These are phyloP conservation scores for Syncephalis fuscata DNA, from an alignment of 371 early-diverging fungal genomes.

Conservation along the genomic window DNA sequence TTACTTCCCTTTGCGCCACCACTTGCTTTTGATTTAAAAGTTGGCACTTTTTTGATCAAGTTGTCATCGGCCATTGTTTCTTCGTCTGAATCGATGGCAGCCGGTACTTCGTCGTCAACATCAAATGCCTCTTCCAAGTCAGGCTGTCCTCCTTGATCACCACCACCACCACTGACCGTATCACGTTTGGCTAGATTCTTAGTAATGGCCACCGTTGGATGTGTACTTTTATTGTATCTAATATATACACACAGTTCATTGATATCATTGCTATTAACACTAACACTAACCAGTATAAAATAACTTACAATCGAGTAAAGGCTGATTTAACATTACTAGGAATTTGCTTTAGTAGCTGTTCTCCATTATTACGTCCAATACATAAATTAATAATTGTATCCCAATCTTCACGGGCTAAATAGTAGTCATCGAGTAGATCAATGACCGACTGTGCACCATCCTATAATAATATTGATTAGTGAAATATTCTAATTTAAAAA, in stretches of 20 bases:
- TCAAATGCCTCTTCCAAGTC: conserved; percentile 49
- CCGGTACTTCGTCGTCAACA: conserved; percentile 32
- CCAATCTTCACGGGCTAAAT: conserved; percentile 74
- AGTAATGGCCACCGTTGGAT: conserved; percentile 49
- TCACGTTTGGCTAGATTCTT: conserved; percentile 17
- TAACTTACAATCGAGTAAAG: conserved; percentile 62
- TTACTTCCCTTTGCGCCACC: too few species aligned
- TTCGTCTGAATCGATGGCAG: conserved; percentile 18
- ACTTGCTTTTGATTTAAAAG: not conserved
- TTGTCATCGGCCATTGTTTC: conserved; percentile 26
- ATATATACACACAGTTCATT: conserved; percentile 1
- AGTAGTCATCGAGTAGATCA: conserved; percentile 75
- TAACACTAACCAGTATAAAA: not conserved
- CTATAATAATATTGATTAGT: conserved; percentile 9
- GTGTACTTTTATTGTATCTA: conserved; percentile 56
- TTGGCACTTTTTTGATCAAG: conserved; percentile 12
- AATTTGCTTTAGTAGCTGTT: conserved; percentile 34
- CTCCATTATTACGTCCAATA: conserved; percentile 22
- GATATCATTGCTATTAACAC: not conserved
- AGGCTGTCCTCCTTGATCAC: conserved; percentile 27
- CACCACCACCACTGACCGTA: conserved; percentile 11
- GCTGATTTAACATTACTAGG: conserved; percentile 52
- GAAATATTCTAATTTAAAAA: conserved; percentile 2
- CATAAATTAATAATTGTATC: conserved; percentile 69
- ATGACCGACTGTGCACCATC: conserved; percentile 59